Evolutionary conservation across 2,329 filamentous ascomycete species (phyloP).

Genomic region (Fusarium tricinctum): DNA sequence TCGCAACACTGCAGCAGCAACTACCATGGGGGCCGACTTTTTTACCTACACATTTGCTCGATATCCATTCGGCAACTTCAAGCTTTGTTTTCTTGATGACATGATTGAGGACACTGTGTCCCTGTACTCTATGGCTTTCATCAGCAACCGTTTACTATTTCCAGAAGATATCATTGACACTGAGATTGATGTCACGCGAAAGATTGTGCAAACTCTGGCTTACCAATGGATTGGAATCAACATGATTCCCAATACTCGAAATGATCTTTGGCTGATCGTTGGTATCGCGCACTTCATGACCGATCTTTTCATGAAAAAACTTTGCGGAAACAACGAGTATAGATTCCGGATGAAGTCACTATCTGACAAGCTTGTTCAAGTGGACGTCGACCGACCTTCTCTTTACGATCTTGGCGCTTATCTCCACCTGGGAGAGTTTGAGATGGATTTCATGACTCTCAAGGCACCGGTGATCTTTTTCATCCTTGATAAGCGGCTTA

Average conservation of each 20-base stretch:
- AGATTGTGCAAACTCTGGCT: conserved; percentile 85
- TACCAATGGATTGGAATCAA: conserved; percentile 96
- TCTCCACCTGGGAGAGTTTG: conserved; percentile 84
- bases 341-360: conserved; percentile 89
- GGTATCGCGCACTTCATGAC: conserved; percentile 96
- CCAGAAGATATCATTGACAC: conserved; percentile 88
- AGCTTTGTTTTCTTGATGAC: conserved; percentile 94
- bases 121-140: conserved; percentile 86
- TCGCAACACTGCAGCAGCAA: conserved; percentile 85
- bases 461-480: conserved; percentile 94
- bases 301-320: conserved; percentile 88
- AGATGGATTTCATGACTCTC: conserved; percentile 88
- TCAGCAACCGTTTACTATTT: conserved; percentile 88
- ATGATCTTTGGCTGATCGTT: conserved; percentile 89
- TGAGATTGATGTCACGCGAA: conserved; percentile 84
- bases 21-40: conserved; percentile 90
- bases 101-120: conserved; percentile 80
- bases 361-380: conserved; percentile 83
- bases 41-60: conserved; percentile 90
- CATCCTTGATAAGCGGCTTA: conserved; percentile 90
- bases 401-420: conserved; percentile 83
- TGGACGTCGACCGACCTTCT: conserved; percentile 86
- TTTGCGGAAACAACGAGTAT: conserved; percentile 96
- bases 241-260: conserved; percentile 84
- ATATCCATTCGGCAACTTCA: conserved; percentile 93